These are phyloP conservation scores for Elasticomyces elasticus DNA, from an alignment of 495 filamentous ascomycete genomes.

Conservation along the genomic window DNA sequence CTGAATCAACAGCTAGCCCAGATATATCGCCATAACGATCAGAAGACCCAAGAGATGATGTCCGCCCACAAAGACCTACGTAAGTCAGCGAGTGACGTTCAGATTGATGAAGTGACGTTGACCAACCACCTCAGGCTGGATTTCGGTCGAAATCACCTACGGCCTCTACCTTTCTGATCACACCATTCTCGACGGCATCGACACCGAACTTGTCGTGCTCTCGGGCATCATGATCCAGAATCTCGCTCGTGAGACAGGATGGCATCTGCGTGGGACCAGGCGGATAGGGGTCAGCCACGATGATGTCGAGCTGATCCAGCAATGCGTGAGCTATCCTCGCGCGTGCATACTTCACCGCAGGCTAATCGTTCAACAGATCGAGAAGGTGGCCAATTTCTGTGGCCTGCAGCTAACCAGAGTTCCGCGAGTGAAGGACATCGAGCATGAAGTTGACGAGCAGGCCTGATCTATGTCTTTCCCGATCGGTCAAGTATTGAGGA, in stretches of 20 bases:
- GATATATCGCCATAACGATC: slow-evolving; percentile 28
- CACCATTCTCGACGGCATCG: slow-evolving; percentile 28
- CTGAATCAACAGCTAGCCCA: no score
- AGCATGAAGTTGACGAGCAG: slow-evolving; percentile 27
- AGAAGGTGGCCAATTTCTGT: slow-evolving; percentile 26
- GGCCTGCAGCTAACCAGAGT: slow-evolving; percentile 25
- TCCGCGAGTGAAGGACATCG: slow-evolving; percentile 29
- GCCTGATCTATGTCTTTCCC: neutral
- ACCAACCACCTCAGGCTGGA: slow-evolving; percentile 22
- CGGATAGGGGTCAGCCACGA: slow-evolving; percentile 26
- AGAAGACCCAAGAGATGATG: slow-evolving; percentile 20
- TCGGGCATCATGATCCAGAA: slow-evolving; percentile 33
- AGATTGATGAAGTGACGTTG: slow-evolving; percentile 1
- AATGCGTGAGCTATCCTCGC: slow-evolving; percentile 25
- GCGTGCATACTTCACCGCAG: neutral
- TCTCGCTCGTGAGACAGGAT: slow-evolving; percentile 25
- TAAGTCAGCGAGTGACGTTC: no score
- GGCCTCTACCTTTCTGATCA: slow-evolving; percentile 32
- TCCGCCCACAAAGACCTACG: slow-evolving; percentile 29
- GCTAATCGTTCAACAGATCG: slow-evolving; percentile 20
- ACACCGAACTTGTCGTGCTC: slow-evolving; percentile 31
- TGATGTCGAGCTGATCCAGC: slow-evolving; percentile 30
- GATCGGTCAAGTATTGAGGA: neutral
- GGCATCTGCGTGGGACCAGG: slow-evolving; percentile 29
- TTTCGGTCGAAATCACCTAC: slow-evolving; percentile 31